Conservation (phyloP, 257 asterid species). For the Petrea volubilis region DNA sequence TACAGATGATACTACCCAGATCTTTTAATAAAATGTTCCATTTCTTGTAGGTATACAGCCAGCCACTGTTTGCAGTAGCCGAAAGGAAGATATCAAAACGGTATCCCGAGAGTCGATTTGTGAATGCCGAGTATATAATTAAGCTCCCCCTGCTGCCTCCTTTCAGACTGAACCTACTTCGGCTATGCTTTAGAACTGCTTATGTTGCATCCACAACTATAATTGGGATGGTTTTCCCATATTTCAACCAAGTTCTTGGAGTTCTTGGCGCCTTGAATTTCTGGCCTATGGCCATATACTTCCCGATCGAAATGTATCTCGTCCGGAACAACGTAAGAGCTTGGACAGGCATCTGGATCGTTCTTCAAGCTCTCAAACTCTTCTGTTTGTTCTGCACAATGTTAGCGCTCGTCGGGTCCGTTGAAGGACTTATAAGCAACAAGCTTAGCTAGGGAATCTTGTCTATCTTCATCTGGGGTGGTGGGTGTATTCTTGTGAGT, state of each 20-base stretch:
- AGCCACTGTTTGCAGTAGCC: constrained; percentile 59
- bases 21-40: too few species aligned
- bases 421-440: constrained; percentile 52
- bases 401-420: constrained; percentile 56
- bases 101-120: constrained; percentile 36
- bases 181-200: constrained; percentile 61
- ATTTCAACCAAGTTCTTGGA: constrained; percentile 69
- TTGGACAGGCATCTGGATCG: constrained; percentile 57
- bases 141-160: constrained; percentile 48
- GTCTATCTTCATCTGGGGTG: too few species aligned
- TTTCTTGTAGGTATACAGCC: constrained; percentile 56
- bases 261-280: constrained; percentile 62
- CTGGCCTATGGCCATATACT: constrained; percentile 70
- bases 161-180: constrained; percentile 49
- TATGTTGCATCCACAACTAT: constrained; percentile 60
- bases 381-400: constrained; percentile 47
- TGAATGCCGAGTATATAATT: constrained; percentile 38
- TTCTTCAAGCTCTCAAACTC: constrained; percentile 52
- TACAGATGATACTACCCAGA: too few species aligned
- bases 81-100: constrained; percentile 41
- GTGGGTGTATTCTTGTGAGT: background rate
- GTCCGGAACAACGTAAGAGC: constrained; percentile 48
- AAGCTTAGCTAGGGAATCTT: constrained; percentile 37
- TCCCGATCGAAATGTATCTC: constrained; percentile 70
- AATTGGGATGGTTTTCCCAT: constrained; percentile 56